Evolutionary conservation across 2,329 filamentous ascomycete genomes (phyloP).

Genomic region (Arthrobotrys sinensis): DNA sequence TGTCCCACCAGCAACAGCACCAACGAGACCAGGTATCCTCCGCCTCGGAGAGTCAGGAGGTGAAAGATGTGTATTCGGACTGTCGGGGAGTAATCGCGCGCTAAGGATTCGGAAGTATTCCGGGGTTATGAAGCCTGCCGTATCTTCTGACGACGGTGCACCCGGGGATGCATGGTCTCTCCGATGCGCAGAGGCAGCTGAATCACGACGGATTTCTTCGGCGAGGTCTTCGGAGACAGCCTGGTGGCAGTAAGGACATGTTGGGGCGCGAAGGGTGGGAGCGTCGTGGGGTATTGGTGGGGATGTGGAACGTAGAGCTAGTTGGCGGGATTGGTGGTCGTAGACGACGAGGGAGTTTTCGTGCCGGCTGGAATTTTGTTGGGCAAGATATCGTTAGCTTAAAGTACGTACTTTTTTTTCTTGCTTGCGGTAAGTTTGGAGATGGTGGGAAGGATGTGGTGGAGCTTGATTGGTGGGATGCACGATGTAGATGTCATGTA

Average conservation of each 20-base stretch:
- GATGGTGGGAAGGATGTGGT: conserved; percentile 43
- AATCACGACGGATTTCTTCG: conserved; percentile 65
- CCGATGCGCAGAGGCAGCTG: conserved; percentile 45
- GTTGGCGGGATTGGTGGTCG: conserved; percentile 85
- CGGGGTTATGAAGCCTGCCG: conserved; percentile 84
- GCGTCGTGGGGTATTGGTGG: conserved; percentile 66
- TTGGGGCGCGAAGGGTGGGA: conserved; percentile 73
- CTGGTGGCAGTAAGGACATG: conserved; percentile 91
- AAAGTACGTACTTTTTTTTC: neutral
- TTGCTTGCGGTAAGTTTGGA: too few species aligned
- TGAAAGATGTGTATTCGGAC: conserved; percentile 36
- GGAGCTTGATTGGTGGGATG: conserved; percentile 52
- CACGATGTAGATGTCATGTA: conserved; percentile 26
- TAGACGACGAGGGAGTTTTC: conserved; percentile 93
- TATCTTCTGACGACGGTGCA: conserved; percentile 66
- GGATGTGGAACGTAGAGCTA: conserved; percentile 80
- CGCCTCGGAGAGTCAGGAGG: conserved; percentile 55
- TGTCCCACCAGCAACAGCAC: conserved; percentile 30
- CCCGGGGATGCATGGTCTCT: conserved; percentile 63
- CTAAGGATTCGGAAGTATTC: conserved; percentile 96
- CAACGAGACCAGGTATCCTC: conserved; percentile 69
- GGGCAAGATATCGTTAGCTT: neutral
- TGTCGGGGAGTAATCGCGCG: conserved; percentile 66
- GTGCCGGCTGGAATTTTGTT: conserved; percentile 77
- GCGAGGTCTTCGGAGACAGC: conserved; percentile 70